Evolutionary conservation across 2,329 filamentous ascomycete species (phyloP).

Genomic region (Colletotrichum echinochloae): DNA sequence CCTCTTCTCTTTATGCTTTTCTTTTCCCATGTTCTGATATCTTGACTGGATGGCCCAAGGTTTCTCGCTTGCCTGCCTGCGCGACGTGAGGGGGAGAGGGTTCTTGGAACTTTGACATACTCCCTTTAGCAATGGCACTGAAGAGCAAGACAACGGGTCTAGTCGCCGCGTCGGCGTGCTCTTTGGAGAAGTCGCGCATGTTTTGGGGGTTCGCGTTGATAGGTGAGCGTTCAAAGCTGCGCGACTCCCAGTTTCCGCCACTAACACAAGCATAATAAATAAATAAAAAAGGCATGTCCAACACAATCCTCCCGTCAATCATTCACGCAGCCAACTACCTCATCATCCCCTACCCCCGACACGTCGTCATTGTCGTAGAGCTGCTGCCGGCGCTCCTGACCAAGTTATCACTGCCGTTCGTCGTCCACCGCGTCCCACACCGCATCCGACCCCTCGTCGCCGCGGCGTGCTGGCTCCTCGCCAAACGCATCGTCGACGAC

Average conservation of each 20-base stretch:
- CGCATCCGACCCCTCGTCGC: constrained; percentile 47
- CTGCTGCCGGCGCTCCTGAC: constrained; percentile 46
- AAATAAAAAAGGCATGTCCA: constrained; percentile 50
- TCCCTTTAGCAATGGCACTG: constrained; percentile 20
- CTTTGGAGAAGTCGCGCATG: constrained; percentile 10
- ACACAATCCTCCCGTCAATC: constrained; percentile 47
- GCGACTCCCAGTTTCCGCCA: neutral
- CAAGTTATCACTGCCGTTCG: constrained; percentile 47
- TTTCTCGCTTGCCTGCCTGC: neutral
- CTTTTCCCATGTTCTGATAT: neutral
- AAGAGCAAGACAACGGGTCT: constrained; percentile 5
- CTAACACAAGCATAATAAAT: neutral
- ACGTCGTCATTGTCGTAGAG: constrained; percentile 49
- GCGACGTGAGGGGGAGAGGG: neutral
- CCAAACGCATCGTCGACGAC: constrained; percentile 45
- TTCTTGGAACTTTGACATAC: neutral
- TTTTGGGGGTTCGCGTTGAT: constrained; percentile 31
- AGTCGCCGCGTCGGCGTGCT: neutral
- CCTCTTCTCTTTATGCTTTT: neutral
- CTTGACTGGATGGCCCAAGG: neutral
- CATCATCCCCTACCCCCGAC: constrained; percentile 50
- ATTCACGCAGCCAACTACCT: constrained; percentile 51
- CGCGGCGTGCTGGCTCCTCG: constrained; percentile 47
- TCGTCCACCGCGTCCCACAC: constrained; percentile 46
- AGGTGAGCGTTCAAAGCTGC: constrained; percentile 7